Evolutionary conservation across 257 asterid genomes (phyloP).

Genomic region (Solanum phureja): DNA sequence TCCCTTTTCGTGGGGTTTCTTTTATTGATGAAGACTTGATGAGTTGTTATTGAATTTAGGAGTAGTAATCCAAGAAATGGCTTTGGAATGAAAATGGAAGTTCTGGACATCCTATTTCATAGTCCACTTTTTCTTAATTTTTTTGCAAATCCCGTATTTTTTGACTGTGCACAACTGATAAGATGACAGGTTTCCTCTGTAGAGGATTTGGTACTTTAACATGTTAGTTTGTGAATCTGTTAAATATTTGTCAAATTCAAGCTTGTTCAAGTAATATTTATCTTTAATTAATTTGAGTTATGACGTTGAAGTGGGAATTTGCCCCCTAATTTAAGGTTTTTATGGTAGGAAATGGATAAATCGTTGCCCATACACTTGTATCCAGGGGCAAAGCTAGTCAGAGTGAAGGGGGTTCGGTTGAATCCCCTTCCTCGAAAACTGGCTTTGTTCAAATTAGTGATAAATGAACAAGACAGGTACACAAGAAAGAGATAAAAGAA

Average conservation of each 20-base stretch:
- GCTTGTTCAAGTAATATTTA: background rate
- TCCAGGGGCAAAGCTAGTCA: background rate
- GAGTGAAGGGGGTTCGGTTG: background rate
- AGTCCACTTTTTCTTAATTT: background rate
- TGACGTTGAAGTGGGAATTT: background rate
- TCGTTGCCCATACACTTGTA: background rate
- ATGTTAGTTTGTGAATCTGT: background rate
- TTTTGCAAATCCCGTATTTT: background rate
- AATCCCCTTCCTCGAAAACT: background rate
- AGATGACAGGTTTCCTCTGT: background rate
- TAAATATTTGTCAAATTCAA: background rate
- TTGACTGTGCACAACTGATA: background rate
- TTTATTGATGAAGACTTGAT: background rate
- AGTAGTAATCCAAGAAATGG: background rate
- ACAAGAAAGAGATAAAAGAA: background rate
- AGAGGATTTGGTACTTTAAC: background rate
- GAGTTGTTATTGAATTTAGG: background rate
- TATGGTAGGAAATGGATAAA: background rate
- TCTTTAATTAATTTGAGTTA: background rate
- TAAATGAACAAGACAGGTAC: background rate
- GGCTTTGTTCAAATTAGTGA: background rate
- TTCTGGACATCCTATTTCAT: background rate
- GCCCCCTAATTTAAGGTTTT: background rate
- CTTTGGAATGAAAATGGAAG: background rate
- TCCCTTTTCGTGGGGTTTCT: background rate